Percentiles rank a stretch among this genome's conserved stretches.
phyloP scores from a whole-genome alignment of 176 grass and related monocot species.

The Chloris gayana region DNA sequence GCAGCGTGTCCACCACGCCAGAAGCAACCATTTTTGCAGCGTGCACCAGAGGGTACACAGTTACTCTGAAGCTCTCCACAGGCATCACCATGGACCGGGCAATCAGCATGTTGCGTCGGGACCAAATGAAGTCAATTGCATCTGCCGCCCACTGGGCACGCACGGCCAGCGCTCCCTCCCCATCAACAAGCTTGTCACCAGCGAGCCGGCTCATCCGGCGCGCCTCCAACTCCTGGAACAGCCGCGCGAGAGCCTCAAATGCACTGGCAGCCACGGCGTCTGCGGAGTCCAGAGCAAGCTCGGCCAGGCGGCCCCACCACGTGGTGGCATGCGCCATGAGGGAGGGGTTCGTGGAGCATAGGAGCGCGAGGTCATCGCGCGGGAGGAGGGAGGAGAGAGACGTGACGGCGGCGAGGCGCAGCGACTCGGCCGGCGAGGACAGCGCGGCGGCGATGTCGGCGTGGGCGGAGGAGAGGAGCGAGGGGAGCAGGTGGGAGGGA shows the following conservation, averaged over 20 bases:
- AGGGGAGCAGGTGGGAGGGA: constrained; percentile 76
- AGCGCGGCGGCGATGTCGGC: constrained; percentile 61
- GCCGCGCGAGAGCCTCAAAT: constrained; percentile 75
- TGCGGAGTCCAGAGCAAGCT: constrained; percentile 69
- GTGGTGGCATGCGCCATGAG: constrained; percentile 79
- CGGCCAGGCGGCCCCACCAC: constrained; percentile 82
- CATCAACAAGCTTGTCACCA: constrained; percentile 94
- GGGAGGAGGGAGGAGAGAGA: constrained; percentile 77
- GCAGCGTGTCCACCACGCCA: constrained; percentile 67
- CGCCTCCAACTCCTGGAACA: constrained; percentile 96
- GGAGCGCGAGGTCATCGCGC: constrained; percentile 79
- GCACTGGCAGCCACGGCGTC: constrained; percentile 72
- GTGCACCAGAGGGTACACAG: constrained; percentile 87
- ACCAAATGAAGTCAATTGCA: constrained; percentile 82
- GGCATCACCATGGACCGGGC: constrained; percentile 83
- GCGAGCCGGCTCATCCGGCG: constrained; percentile 91
- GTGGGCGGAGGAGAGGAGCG: constrained; percentile 82
- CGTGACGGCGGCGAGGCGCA: constrained; percentile 71
- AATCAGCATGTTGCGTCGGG: constrained; percentile 78
- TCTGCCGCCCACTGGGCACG: constrained; percentile 87
- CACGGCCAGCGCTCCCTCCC: constrained; percentile 80
- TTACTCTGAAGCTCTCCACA: constrained; percentile 79
- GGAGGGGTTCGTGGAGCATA: constrained; percentile 73
- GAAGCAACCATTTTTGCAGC: constrained; percentile 88
- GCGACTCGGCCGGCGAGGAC: constrained; percentile 60